phyloP scores from a whole-genome alignment of 2,329 filamentous ascomycete species.

The Emmonsia crescens region DNA sequence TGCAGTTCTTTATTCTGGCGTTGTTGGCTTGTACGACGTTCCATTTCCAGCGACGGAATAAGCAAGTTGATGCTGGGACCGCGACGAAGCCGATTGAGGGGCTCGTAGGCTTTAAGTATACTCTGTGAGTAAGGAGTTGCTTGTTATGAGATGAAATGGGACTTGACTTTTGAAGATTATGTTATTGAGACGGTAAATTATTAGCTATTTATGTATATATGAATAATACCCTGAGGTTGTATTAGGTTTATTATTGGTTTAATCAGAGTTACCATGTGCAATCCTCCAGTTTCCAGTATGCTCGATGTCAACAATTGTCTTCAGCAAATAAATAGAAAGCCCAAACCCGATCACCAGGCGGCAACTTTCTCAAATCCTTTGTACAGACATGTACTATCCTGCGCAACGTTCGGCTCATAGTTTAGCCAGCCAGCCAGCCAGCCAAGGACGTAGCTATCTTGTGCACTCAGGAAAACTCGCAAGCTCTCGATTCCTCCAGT shows the following conservation, averaged over 20 bases:
- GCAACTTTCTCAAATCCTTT: no score
- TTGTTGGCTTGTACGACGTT: background rate
- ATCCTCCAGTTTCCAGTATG: background rate
- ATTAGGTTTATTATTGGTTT: background rate
- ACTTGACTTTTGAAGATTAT: background rate
- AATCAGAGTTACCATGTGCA: background rate
- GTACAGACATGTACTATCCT: no score
- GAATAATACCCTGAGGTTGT: background rate
- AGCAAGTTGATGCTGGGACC: constrained; percentile 1
- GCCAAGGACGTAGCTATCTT: no score
- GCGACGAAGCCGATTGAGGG: constrained; percentile 5
- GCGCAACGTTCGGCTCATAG: no score
- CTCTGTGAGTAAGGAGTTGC: background rate
- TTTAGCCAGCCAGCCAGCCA: no score
- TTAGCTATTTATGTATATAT: background rate
- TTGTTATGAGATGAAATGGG: background rate
- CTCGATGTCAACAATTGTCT: background rate
- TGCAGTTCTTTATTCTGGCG: constrained; percentile 1
- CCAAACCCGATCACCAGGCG: no score
- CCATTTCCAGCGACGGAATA: constrained; percentile 5
- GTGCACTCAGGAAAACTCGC: no score
- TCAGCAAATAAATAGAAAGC: no score
- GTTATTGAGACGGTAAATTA: background rate
- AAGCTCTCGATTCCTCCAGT: no score
- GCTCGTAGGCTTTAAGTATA: constrained; percentile 4